Evolutionary conservation across 73 alveolate genomes (phyloP).

Genomic region (Paramecium sexaurelia): DNA sequence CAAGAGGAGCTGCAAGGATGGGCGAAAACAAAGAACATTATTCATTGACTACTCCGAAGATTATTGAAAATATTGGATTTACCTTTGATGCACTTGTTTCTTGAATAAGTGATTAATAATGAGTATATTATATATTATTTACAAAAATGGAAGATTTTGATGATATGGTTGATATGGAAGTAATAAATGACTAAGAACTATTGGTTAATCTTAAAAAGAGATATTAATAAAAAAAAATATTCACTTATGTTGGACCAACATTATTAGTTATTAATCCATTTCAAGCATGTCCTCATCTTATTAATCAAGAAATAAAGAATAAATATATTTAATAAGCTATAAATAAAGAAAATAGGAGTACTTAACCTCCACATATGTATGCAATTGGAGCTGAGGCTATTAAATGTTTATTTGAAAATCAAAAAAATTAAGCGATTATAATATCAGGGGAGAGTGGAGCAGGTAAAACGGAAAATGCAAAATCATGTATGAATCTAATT

Average conservation of each 20-base stretch:
- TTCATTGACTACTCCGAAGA: slow-evolving; percentile 92
- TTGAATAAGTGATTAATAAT: neutral
- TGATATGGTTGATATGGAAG: slow-evolving; percentile 85
- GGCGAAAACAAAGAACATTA: slow-evolving; percentile 78
- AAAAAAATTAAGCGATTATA: slow-evolving; percentile 91
- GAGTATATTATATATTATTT: neutral
- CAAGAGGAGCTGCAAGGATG: slow-evolving; percentile 75
- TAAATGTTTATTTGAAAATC: slow-evolving; percentile 80
- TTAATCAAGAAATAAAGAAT: slow-evolving; percentile 70
- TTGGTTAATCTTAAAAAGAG: slow-evolving; percentile 84
- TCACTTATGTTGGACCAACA: slow-evolving; percentile 97
- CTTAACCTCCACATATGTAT: slow-evolving; percentile 90
- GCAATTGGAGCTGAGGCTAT: slow-evolving; percentile 90
- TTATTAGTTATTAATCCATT: slow-evolving; percentile 94
- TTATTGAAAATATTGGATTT: slow-evolving; percentile 72
- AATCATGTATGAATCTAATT: slow-evolving; percentile 91
- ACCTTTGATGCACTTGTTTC: slow-evolving; percentile 44
- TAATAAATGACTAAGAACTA: slow-evolving; percentile 82
- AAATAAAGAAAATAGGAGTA: slow-evolving; percentile 61
- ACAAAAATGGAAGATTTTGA: slow-evolving; percentile 68
- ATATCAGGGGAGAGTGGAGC: slow-evolving; percentile 99
- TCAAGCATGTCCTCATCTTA: slow-evolving; percentile 83
- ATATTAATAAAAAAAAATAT: slow-evolving; percentile 84
- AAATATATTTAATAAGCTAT: slow-evolving; percentile 56
- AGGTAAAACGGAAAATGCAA: slow-evolving; percentile 99